Evolutionary conservation across 1,284 basidiomycete species (phyloP).

Genomic region (Chiua sp.): DNA sequence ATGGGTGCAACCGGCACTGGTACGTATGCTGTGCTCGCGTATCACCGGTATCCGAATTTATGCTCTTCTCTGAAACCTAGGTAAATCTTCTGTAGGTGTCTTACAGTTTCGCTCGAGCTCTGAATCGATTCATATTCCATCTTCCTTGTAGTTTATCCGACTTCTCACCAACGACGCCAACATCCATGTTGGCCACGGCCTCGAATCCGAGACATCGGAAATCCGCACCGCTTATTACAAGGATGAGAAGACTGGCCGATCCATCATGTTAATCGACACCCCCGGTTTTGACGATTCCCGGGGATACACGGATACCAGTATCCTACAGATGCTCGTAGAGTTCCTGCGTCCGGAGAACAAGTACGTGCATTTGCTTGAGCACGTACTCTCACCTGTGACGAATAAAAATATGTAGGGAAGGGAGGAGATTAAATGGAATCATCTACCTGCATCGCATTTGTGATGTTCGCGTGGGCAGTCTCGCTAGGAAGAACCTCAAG

Average conservation of each 20-base stretch:
- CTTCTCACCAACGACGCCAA: neutral
- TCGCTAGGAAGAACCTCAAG: constrained; percentile 46
- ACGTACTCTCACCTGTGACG: too few relatives aligned
- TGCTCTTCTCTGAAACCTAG: neutral
- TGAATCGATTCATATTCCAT: too few relatives aligned
- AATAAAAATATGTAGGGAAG: constrained; percentile 24
- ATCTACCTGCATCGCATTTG: constrained; percentile 30
- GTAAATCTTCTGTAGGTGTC: constrained; percentile 8
- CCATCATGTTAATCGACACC: constrained; percentile 32
- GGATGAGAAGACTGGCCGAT: too few relatives aligned
- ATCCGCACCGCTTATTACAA: too few relatives aligned
- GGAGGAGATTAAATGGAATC: constrained; percentile 19
- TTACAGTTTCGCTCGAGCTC: constrained; percentile 16
- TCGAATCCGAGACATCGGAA: too few relatives aligned
- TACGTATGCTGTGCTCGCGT: neutral
- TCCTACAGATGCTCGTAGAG: constrained; percentile 29
- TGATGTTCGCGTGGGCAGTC: constrained; percentile 50
- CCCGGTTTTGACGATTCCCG: constrained; percentile 37
- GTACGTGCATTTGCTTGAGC: neutral
- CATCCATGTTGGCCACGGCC: neutral
- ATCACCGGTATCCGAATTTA: neutral
- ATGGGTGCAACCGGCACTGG: constrained; percentile 11
- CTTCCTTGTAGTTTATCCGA: too few relatives aligned
- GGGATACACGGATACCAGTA: constrained; percentile 28
- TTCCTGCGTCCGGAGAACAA: constrained; percentile 46